Evolutionary conservation across 192 early-diverging fungal species (phyloP).

Genomic region (Podila horticola): DNA sequence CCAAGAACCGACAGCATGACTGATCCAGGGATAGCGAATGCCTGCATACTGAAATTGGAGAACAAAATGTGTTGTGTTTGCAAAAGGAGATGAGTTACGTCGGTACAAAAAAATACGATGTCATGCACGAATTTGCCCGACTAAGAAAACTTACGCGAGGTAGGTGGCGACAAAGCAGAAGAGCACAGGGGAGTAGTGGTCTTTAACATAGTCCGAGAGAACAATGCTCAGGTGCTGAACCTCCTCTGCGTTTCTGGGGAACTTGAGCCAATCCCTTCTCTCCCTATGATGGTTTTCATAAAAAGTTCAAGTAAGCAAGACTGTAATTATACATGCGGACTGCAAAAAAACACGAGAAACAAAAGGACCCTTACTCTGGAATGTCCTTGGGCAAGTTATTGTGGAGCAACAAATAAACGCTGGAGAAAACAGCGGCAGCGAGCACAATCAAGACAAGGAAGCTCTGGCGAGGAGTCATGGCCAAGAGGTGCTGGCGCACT

Average conservation of each 20-base stretch:
- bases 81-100: too few species aligned
- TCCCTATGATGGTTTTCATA: conserved; percentile 26
- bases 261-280: conserved; percentile 53
- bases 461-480: conserved; percentile 39
- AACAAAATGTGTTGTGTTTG: too few species aligned
- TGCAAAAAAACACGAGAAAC: neutral
- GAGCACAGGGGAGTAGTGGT: conserved; percentile 59
- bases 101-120: neutral
- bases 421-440: conserved; percentile 3
- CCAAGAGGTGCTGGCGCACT: conserved; percentile 16
- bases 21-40: conserved; percentile 67
- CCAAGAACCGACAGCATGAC: conserved; percentile 68
- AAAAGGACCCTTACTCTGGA: conserved; percentile 22
- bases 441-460: conserved; percentile 19
- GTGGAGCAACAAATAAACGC: conserved; percentile 32
- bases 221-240: conserved; percentile 54
- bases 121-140: too few species aligned
- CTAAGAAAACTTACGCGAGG: conserved; percentile 51
- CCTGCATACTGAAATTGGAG: conserved; percentile 58
- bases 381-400: conserved; percentile 35
- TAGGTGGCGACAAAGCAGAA: conserved; percentile 55
- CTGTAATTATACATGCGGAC: neutral
- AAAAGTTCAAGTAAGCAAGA: neutral
- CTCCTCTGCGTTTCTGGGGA: conserved; percentile 58
- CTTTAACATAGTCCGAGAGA: conserved; percentile 53